A percentile compares a stretch with the other conserved stretches of the same genome.
These are phyloP conservation scores for Cladophialophora immunda DNA, from an alignment of 2,329 filamentous ascomycete genomes.

Conservation along the genomic window DNA sequence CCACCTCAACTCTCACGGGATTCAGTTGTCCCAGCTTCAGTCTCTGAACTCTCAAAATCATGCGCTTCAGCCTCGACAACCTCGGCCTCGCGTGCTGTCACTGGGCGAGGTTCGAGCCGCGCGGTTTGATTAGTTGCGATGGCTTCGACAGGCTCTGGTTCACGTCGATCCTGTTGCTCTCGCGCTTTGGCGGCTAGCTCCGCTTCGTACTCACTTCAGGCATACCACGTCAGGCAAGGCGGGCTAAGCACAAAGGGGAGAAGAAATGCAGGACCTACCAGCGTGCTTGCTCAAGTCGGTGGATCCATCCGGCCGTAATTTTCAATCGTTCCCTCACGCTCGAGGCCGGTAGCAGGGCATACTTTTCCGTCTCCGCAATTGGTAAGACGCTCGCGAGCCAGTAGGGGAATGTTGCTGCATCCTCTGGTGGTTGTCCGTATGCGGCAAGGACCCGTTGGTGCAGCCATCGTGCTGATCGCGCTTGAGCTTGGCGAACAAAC, in stretches of 20 bases:
- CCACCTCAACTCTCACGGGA: background rate
- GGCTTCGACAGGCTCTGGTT: background rate
- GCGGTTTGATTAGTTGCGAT: conserved; percentile 1
- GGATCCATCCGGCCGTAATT: conserved; percentile 81
- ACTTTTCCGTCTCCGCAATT: conserved; percentile 80
- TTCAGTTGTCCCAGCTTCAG: background rate
- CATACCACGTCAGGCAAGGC: conserved; percentile 38
- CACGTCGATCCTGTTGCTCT: conserved; percentile 14
- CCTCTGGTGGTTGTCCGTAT: conserved; percentile 79
- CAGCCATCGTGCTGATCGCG: conserved; percentile 76
- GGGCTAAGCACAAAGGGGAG: conserved; percentile 28
- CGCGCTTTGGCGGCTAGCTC: conserved; percentile 21
- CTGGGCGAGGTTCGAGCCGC: background rate
- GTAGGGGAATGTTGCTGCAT: conserved; percentile 82
- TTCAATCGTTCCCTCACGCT: conserved; percentile 84
- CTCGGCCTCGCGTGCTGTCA: background rate
- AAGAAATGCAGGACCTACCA: conserved; percentile 66
- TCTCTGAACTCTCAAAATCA: background rate
- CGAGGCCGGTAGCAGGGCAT: conserved; percentile 73
- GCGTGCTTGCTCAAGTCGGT: conserved; percentile 70
- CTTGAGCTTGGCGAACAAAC: conserved; percentile 75
- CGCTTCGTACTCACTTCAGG: conserved; percentile 35
- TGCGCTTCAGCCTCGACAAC: conserved; percentile 5
- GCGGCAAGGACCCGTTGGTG: conserved; percentile 74
- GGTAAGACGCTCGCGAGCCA: conserved; percentile 89